Evolutionary conservation across 2,329 filamentous ascomycete species (phyloP), one percentile per base, ranked within the genome.

Genomic region (Thermoascus crustaceus): DNA sequence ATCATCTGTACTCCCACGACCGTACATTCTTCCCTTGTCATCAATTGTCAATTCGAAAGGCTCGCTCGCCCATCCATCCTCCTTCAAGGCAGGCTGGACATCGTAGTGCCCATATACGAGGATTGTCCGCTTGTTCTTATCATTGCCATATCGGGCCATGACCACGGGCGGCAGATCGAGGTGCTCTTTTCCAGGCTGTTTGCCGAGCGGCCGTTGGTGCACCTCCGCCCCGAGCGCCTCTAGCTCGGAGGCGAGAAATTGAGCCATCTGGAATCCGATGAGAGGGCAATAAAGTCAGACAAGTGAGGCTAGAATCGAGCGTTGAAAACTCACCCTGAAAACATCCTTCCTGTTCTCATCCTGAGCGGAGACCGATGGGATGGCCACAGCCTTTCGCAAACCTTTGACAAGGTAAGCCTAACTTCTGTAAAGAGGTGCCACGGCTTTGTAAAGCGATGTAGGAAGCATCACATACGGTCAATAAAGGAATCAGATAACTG

Each of bases 91-190:
- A 17, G 91, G 91, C 68, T 98, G 91, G 22, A 98, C 91, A 60
- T 98, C 91, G 69, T 98, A 98, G 71, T 98, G 91, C 31, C 91
- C 91, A 58, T 98, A 98, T 30, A 98, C 86, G 43, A 98, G 74
- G 48, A 98, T 91, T 22, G 88, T 96, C 41, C 85, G 78, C 77
- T 96, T 98, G 63, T 76, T 85, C 64, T 83, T 80, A 62, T 96
- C 88, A 62, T 78, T 85, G 48, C 91, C 88, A 62, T 96, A 96
- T 48, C 91, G 82, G 32, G 82, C 89, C 44, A 98, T 76, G 37
- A 98, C 78, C 34, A 94, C 88, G 1, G 91, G 91, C 3, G 91
- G 91, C 10, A 98, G 81, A 38, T 94, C 81, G 49, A 98, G 80
- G 51, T 88, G 73, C 57, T 94, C 86, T 60, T 86, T 86, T 58